A percentile compares a stretch with the other conserved stretches of the same genome.
These are phyloP conservation scores for Arthrobotrys pseudoclavata DNA, from an alignment of 2,329 filamentous ascomycete species.

Conservation along the genomic window DNA sequence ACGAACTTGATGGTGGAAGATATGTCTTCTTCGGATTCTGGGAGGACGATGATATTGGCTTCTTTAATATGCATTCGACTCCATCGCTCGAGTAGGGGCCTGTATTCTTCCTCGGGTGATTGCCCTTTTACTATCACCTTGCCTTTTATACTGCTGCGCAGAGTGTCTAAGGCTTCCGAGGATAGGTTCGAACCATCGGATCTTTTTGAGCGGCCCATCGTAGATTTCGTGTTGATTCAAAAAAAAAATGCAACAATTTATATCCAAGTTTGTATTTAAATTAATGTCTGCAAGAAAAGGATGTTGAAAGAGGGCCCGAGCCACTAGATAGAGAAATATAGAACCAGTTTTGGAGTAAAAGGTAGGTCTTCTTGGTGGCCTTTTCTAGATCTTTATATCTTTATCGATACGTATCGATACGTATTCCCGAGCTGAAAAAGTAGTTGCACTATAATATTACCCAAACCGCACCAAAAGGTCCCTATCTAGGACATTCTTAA, in stretches of 20 bases:
- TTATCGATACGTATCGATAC: neutral
- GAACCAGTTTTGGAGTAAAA: neutral
- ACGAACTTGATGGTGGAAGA: slow-evolving; percentile 48
- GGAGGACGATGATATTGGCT: slow-evolving; percentile 51
- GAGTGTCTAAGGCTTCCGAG: slow-evolving; percentile 19
- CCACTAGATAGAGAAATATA: neutral
- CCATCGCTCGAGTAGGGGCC: slow-evolving; percentile 54
- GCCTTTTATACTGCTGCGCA: slow-evolving; percentile 47
- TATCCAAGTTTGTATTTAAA: neutral
- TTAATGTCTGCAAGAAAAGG: neutral
- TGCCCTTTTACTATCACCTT: slow-evolving; percentile 56
- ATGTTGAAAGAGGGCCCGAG: neutral
- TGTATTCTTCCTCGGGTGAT: slow-evolving; percentile 45
- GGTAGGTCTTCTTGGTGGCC: neutral
- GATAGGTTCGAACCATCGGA: slow-evolving; percentile 48
- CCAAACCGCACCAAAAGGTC: neutral
- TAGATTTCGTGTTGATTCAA: slow-evolving; percentile 14
- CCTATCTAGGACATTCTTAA: neutral
- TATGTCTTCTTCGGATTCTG: slow-evolving; percentile 47
- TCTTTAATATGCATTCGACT: slow-evolving; percentile 54
- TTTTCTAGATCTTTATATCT: slow-evolving; percentile 1
- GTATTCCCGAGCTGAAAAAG: neutral
- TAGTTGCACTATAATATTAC: neutral
- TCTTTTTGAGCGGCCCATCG: slow-evolving; percentile 30
- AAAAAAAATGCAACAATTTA: slow-evolving; percentile 28